Evolutionary conservation across 345 rosid genomes (phyloP).

Genomic region (Bruguiera sexangula): DNA sequence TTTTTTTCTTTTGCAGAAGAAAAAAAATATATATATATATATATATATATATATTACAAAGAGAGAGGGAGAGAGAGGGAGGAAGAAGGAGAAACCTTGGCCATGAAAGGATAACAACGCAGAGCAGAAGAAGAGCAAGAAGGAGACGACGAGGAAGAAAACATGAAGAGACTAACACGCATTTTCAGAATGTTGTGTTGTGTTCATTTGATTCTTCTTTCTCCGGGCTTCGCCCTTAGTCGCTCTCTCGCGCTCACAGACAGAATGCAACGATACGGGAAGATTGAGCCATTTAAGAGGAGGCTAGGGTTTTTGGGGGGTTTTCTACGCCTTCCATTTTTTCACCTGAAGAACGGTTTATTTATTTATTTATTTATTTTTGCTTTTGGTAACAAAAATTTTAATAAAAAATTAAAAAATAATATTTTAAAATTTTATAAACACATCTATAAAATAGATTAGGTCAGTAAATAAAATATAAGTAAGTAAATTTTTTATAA

Average conservation of each 20-base stretch:
- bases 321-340: background rate
- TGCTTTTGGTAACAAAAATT: no score
- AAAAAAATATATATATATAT: background rate
- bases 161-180: conserved; percentile 28
- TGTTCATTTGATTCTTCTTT: background rate
- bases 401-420: no score
- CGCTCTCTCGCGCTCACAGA: no score
- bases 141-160: conserved; percentile 9
- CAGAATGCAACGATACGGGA: background rate
- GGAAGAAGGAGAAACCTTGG: conserved; percentile 35
- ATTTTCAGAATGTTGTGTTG: conserved; percentile 9
- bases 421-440: no score
- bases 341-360: no score
- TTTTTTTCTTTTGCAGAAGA: no score
- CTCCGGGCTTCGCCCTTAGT: background rate
- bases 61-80: background rate
- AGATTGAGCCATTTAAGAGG: background rate
- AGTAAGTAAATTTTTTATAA: no score
- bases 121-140: conserved; percentile 31
- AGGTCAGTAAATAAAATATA: no score
- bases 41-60: background rate
- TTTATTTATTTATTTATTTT: no score
- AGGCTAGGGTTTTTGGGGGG: conserved; percentile 8
- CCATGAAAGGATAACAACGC: conserved; percentile 40
- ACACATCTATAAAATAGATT: no score